Evolutionary conservation across 2,329 filamentous ascomycete species (phyloP).

Genomic region (Ophiocordyceps camponoti-rufipedis): DNA sequence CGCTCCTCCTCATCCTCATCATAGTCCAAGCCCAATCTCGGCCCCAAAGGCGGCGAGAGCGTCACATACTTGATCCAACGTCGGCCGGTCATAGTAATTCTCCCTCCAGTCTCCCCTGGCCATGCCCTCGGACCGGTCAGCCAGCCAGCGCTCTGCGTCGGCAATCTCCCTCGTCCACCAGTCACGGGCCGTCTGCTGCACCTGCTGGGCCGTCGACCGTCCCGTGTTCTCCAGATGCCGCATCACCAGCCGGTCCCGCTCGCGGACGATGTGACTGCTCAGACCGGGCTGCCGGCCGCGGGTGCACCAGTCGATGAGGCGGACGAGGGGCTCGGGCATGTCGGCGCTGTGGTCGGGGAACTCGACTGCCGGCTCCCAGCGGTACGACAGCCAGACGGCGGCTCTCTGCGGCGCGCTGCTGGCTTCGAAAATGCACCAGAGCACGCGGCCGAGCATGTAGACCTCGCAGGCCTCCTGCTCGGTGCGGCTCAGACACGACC

Average conservation of each 20-base stretch:
- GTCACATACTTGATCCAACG: conserved; percentile 21
- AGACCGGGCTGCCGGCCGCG: conserved; percentile 25
- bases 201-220: conserved; percentile 16
- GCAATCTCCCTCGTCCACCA: conserved; percentile 32
- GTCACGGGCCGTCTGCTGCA: conserved; percentile 18
- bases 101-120: conserved; percentile 26
- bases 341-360: conserved; percentile 30
- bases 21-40: not conserved
- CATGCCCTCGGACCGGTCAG: conserved; percentile 18
- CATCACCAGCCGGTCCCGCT: conserved; percentile 26
- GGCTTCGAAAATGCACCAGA: conserved; percentile 46
- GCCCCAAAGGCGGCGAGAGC: conserved; percentile 10
- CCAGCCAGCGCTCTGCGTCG: conserved; percentile 27
- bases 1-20: no score
- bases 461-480: conserved; percentile 41
- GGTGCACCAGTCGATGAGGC: conserved; percentile 33
- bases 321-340: conserved; percentile 26
- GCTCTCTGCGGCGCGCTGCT: conserved; percentile 37
- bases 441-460: conserved; percentile 41
- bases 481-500: conserved; percentile 28
- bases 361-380: conserved; percentile 33
- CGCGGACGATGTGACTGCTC: conserved; percentile 24
- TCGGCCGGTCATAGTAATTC: conserved; percentile 31
- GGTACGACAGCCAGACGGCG: conserved; percentile 40
- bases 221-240: conserved; percentile 13